A percentile compares a stretch with the other conserved stretches of the same genome.
Conservation (phyloP, 1,284 basidiomycete species). For the Microbotryum scabiosae region DNA sequence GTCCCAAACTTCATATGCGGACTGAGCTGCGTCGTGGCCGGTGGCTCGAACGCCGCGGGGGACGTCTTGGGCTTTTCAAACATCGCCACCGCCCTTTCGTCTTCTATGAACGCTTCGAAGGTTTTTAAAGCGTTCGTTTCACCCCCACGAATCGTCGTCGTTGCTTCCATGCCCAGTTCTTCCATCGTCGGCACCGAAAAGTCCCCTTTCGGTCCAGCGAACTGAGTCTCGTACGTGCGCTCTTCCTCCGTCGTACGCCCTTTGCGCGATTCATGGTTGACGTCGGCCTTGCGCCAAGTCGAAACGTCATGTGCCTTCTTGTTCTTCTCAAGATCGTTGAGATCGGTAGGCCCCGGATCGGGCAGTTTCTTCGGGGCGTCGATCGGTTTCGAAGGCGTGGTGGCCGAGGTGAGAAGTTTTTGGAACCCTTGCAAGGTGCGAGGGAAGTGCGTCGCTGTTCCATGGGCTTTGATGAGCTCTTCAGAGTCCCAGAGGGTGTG, state of each 20-base stretch:
- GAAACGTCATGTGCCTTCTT: slow-evolving; percentile 7
- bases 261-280: slow-evolving; percentile 38
- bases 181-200: slow-evolving; percentile 47
- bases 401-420: slow-evolving; percentile 50
- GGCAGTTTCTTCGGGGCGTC: slow-evolving; percentile 34
- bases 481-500: slow-evolving; percentile 44
- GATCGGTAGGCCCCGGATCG: slow-evolving; percentile 4
- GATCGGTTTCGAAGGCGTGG: slow-evolving; percentile 22
- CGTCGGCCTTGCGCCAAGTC: slow-evolving; percentile 29
- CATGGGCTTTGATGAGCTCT: slow-evolving; percentile 18
- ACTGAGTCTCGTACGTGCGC: slow-evolving; percentile 34
- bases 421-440: slow-evolving; percentile 63
- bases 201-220: slow-evolving; percentile 41
- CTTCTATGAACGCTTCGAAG: slow-evolving; percentile 42
- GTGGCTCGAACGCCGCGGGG: slow-evolving; percentile 44
- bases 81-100: slow-evolving; percentile 41
- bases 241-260: slow-evolving; percentile 14
- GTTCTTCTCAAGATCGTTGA: not conserved
- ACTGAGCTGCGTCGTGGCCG: slow-evolving; percentile 43
- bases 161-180: slow-evolving; percentile 45
- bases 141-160: slow-evolving; percentile 47
- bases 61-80: slow-evolving; percentile 49
- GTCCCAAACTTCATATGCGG: slow-evolving; percentile 50
- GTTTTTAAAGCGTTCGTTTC: slow-evolving; percentile 45
- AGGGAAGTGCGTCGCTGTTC: slow-evolving; percentile 43